These are phyloP conservation scores for Cardiospermum halicacabum DNA, from an alignment of 345 rosid species.

Conservation along the genomic window DNA sequence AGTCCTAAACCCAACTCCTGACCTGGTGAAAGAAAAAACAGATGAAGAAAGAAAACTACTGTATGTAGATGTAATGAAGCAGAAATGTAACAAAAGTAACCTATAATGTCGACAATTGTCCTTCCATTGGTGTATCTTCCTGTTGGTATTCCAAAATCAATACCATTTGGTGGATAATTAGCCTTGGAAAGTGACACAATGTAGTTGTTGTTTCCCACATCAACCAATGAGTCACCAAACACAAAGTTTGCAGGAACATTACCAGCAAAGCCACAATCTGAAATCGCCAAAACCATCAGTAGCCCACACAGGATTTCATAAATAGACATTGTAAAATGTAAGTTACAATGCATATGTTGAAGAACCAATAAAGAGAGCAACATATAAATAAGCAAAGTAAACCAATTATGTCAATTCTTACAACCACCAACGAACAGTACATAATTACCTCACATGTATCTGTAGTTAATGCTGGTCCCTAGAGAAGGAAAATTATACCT, in stretches of 20 bases:
- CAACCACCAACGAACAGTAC: not conserved
- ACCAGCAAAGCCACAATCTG: constrained; percentile 16
- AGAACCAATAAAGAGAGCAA: no score
- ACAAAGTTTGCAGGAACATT: constrained; percentile 47
- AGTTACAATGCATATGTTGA: no score
- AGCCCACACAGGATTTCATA: not conserved
- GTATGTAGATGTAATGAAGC: not conserved
- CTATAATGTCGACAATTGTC: constrained; percentile 69
- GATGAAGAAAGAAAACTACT: not conserved
- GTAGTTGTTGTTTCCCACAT: constrained; percentile 80
- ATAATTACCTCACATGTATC: not conserved
- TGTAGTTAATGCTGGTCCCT: constrained; percentile 8
- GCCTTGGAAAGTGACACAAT: constrained; percentile 60
- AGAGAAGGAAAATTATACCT: no score
- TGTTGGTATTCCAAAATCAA: constrained; percentile 66
- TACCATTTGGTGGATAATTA: constrained; percentile 57
- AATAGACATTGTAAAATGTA: constrained; percentile 11
- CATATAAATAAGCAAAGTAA: not conserved
- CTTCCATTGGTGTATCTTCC: constrained; percentile 82
- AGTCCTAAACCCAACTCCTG: constrained; percentile 41
- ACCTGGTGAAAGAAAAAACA: constrained; percentile 25
- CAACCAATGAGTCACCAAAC: constrained; percentile 77
- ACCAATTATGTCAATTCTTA: not conserved
- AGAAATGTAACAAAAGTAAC: constrained; percentile 22
- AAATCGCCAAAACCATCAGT: constrained; percentile 11